phyloP scores from a whole-genome alignment of 2,329 filamentous ascomycete species.

The Xylaria sp. region DNA sequence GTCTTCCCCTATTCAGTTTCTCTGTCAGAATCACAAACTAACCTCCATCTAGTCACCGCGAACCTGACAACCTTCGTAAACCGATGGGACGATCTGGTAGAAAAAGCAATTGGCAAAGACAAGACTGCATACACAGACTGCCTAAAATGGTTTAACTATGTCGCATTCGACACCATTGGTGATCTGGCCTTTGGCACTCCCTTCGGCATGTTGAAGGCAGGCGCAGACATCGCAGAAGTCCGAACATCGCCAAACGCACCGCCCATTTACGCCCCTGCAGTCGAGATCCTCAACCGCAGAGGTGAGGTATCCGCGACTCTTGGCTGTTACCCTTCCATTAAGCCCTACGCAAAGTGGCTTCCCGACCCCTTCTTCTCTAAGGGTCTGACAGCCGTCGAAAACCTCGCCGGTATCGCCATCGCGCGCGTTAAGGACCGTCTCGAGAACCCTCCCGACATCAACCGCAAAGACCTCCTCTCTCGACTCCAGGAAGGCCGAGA shows the following conservation, averaged over 20 bases:
- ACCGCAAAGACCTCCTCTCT: constrained; percentile 73
- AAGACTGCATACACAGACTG: constrained; percentile 63
- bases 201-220: constrained; percentile 76
- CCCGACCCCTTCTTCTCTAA: constrained; percentile 77
- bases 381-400: constrained; percentile 68
- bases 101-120: constrained; percentile 39
- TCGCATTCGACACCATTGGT: constrained; percentile 51
- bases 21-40: neutral
- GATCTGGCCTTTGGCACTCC: constrained; percentile 67
- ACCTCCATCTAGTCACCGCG: constrained; percentile 46
- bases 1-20: neutral
- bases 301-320: constrained; percentile 81
- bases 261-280: constrained; percentile 67
- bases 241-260: constrained; percentile 53
- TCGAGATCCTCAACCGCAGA: constrained; percentile 81
- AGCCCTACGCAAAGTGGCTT: constrained; percentile 73
- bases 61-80: constrained; percentile 70
- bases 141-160: constrained; percentile 74
- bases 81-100: constrained; percentile 63
- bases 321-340: constrained; percentile 67
- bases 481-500: constrained; percentile 82
- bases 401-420: constrained; percentile 81
- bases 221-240: constrained; percentile 72
- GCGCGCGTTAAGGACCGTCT: constrained; percentile 72
- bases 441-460: constrained; percentile 58